Evolutionary conservation across 768 basidiomycete genomes (phyloP).

Genomic region (Leccinum subtestaceum): DNA sequence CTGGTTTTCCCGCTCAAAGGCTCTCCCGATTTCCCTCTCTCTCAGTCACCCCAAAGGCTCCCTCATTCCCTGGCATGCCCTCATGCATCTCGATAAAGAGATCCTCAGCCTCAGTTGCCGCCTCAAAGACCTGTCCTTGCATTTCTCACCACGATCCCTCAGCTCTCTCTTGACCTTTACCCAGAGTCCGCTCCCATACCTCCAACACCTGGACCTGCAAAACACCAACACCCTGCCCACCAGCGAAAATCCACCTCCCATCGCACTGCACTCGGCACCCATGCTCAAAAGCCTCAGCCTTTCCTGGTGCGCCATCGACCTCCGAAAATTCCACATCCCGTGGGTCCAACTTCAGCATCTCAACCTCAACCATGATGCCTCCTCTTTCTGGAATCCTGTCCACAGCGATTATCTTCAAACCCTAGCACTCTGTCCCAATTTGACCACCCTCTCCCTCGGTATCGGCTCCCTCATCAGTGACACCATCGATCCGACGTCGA

Average conservation of each 20-base stretch:
- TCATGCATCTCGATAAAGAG: conserved; percentile 30
- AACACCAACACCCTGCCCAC: conserved; percentile 25
- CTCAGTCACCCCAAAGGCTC: conserved; percentile 24
- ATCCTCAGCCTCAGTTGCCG: conserved; percentile 25
- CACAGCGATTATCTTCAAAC: conserved; percentile 28
- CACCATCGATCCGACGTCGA: conserved; percentile 8
- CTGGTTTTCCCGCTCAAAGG: conserved; percentile 31
- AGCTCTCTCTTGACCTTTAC: conserved; percentile 28
- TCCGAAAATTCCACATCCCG: conserved; percentile 24
- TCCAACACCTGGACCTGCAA: conserved; percentile 27
- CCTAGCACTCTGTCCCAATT: conserved; percentile 26
- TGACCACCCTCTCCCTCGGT: conserved; percentile 28
- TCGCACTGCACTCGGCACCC: conserved; percentile 26
- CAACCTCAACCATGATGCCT: conserved; percentile 28
- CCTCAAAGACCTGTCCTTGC: conserved; percentile 18
- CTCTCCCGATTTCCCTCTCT: conserved; percentile 27
- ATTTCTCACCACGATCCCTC: conserved; percentile 26
- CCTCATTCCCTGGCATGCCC: conserved; percentile 24
- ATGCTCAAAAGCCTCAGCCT: conserved; percentile 26
- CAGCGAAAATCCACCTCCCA: conserved; percentile 24
- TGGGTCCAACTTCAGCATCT: conserved; percentile 30
- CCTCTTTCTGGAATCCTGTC: conserved; percentile 28
- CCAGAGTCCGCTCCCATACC: conserved; percentile 21
- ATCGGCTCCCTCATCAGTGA: conserved; percentile 20
- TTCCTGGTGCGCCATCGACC: conserved; percentile 30